Evolutionary conservation across 148 eudicot species (phyloP), one percentile per base, ranked within the genome.

Genomic region (Limonium bicolor): DNA sequence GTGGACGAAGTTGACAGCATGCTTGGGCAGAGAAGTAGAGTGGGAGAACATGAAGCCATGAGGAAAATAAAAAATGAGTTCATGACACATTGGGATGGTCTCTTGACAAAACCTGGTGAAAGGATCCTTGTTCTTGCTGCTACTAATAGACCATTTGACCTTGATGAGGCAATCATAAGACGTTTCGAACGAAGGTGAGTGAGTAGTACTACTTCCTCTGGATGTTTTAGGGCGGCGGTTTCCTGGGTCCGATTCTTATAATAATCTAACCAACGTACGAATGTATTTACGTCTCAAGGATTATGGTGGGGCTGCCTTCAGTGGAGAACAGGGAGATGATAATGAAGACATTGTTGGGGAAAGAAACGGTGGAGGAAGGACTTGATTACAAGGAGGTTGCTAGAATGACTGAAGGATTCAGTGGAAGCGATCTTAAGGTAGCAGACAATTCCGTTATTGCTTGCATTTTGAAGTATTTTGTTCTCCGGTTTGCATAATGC

Each of bases 1-100:
- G 86, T 87, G 36, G 96, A 87, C 59, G 96, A 87, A 62, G 96
- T 87, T 29, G 96, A 87, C 47, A 87, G 96, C 70, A 87, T 87
- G 96, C 85, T 87, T 36, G 96, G 96, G 39, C 94, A 82, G 46
- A 49, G 96, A 29, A 62, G 65, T 31, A 76, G 79, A 62, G 76
- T 65, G 12, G 96, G 96, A 14, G 96, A 87, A 64, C 96, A 87
- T 42, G 96, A 87, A 68, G 96, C 96, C 16, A 87, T 87, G 96
- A 60, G 96, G 28, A 87, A 87, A 64, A 87, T 87, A 10, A 87
- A 87, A 60, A 87, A 87, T 27, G 96, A 87, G 69, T 87, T 87
- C 55, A 87, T 87, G 94, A 65, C 96, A 40, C 86, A 79, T 14
- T 87, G 96, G 96, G 96, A 87, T 61, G 96, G 96, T 5, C 66